Conservation (phyloP, 345 rosid species). For the Gossypium raimondii region DNA sequence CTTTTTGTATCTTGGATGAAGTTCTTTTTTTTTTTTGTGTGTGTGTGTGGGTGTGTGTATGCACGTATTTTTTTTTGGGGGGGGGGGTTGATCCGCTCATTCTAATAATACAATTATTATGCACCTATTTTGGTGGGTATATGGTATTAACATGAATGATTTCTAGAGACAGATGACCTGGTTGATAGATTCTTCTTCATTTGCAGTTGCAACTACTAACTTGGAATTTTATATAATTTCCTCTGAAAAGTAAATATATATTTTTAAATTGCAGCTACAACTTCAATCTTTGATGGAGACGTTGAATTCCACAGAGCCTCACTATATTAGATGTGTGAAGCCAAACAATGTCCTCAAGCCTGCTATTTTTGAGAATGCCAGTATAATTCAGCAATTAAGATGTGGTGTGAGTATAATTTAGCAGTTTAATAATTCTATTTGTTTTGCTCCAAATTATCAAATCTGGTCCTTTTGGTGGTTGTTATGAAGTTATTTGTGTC, state of each 20-base stretch:
- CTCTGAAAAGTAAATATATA: constrained; percentile 17
- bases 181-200: constrained; percentile 1
- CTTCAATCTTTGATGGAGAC: constrained; percentile 99
- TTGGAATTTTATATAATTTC: background rate
- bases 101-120: background rate
- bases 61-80: too few species aligned
- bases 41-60: too few species aligned
- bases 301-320: constrained; percentile 91
- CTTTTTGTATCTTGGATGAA: background rate
- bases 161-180: background rate
- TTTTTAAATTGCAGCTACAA: constrained; percentile 64
- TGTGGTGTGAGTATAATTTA: constrained; percentile 82
- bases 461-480: constrained; percentile 14
- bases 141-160: constrained; percentile 3
- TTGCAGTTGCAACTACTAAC: background rate
- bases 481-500: constrained; percentile 2
- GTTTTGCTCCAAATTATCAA: constrained; percentile 1
- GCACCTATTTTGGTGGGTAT: background rate
- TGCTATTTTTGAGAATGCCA: constrained; percentile 85
- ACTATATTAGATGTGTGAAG: constrained; percentile 99
- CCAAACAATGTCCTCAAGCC: constrained; percentile 98
- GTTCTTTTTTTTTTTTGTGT: too few species aligned
- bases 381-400: constrained; percentile 91
- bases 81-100: background rate
- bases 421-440: constrained; percentile 16